Evolutionary conservation across 2,329 filamentous ascomycete genomes (phyloP), one percentile per base, ranked within the genome.

Genomic region (Rosellinia necatrix): DNA sequence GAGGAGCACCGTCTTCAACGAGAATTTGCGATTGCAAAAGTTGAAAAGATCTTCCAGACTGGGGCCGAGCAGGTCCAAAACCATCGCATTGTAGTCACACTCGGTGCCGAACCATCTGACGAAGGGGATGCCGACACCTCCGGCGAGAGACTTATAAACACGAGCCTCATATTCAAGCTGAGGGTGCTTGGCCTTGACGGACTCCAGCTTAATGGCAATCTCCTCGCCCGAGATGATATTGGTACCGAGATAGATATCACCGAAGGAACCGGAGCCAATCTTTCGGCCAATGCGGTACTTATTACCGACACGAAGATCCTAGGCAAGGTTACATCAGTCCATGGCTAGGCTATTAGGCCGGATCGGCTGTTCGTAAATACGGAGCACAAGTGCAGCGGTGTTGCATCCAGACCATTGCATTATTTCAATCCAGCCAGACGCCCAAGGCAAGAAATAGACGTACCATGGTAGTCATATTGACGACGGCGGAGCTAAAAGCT

Each of bases 1-100:
- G 22, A 99, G 86, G 38, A 99, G 84, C 24, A 99, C 94, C 1
- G 94, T 99, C 88, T 99, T 99, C 66, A 99, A 80, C 10, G 94
- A 97, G 81, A 97, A 99, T 76, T 97, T 97, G 76, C 94, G 90
- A 87, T 97, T 97, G 87, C 94, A 99, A 77, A 97, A 97, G 85
- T 99, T 97, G 90, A 99, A 99, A 29, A 99, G 84, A 73, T 99
- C 94, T 78, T 99, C 94, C 76, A 99, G 79, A 71, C 89, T 94
- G 65, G 94, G 94, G 34, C 94, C 94, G 56, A 99, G 89, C 22
- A 99, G 87, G 72, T 99, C 94, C 64, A 97, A 86, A 49, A 99
- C 94, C 94, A 99, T 97, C 75, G 94, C 94, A 78, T 99, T 97
- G 86, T 99, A 97, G 80, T 97, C 94, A 77, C 93, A 97, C 79